These are phyloP conservation scores for Phylloporus rhodoxanthus DNA, from an alignment of 768 basidiomycete species.

Conservation along the genomic window DNA sequence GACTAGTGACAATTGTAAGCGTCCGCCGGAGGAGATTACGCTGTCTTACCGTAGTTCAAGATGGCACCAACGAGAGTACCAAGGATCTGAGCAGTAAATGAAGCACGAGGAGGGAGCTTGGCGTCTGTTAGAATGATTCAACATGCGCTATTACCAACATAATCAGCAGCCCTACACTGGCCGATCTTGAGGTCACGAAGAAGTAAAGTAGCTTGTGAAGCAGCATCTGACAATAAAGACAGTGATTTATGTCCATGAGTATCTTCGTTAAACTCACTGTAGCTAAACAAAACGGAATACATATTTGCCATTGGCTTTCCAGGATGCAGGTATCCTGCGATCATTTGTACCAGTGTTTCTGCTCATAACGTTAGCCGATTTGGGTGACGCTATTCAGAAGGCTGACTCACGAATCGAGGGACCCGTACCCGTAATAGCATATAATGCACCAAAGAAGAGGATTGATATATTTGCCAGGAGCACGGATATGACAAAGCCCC, in stretches of 20 bases:
- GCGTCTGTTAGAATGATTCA: conserved; percentile 24
- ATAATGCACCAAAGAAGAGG: conserved; percentile 50
- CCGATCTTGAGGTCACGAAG: conserved; percentile 51
- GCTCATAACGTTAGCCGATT: neutral
- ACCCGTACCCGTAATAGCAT: conserved; percentile 40
- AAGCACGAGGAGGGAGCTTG: conserved; percentile 59
- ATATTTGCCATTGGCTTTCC: conserved; percentile 40
- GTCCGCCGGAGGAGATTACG: too few species aligned
- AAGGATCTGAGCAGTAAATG: conserved; percentile 52
- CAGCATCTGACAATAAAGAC: conserved; percentile 37
- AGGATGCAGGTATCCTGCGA: conserved; percentile 33
- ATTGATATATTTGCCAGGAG: too few species aligned
- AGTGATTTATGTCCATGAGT: conserved; percentile 36
- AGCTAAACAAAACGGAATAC: conserved; percentile 42
- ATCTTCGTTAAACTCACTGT: conserved; percentile 30
- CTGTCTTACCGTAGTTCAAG: too few species aligned
- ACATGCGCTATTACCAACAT: conserved; percentile 31
- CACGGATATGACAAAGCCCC: conserved; percentile 49
- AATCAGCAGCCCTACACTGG: conserved; percentile 13
- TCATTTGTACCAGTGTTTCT: conserved; percentile 32
- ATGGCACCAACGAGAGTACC: too few species aligned
- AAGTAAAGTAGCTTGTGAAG: conserved; percentile 45
- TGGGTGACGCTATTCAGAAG: neutral
- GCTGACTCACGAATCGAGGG: conserved; percentile 17
- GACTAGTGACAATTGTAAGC: too few species aligned